Evolutionary conservation across 2,329 filamentous ascomycete species (phyloP), one percentile per base, ranked within the genome.

Genomic region (Ilyonectria destructans): DNA sequence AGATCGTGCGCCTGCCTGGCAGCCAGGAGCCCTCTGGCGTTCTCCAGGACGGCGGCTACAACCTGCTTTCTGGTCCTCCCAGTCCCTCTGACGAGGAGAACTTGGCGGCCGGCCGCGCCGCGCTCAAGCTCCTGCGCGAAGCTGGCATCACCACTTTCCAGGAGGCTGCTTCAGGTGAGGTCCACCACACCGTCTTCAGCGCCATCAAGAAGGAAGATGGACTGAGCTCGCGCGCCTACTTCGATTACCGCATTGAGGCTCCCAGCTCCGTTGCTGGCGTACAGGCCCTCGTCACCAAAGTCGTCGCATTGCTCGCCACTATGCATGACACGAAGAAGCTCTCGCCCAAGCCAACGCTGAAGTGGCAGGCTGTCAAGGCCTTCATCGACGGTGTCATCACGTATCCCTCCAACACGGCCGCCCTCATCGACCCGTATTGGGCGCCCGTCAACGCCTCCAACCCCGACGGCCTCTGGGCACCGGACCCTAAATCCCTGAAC

Each of bases 351-450:
- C 76, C 76, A 1, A 62, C 71, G 0, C 66, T 77, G 1, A 77
- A 77, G 48, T 77, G 74, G 74, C 76, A 77, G 29, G 72, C 76
- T 2, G 62, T 77, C 65, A 77, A 77, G 69, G 70, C 72, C 2
- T 77, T 74, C 8, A 67, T 77, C 19, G 76, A 77, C 10, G 75
- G 75, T 3, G 73, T 77, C 45, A 77, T 77, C 9, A 71, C 72
- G 0, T 77, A 77, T 43, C 75, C 76, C 1, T 69, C 75, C 29
- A 77, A 77, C 31, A 77, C 76, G 0, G 76, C 74, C 1, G 75
- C 74, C 6, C 59, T 77, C 2, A 72, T 77, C 13, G 74, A 77
- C 21, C 76, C 76, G 0, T 77, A 77, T 40, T 70, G 70, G 65
- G 52, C 59, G 0, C 74, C 74, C 0, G 62, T 74, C 56, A 68